Evolutionary conservation across 2,329 filamentous ascomycete genomes (phyloP).

Genomic region (Aureobasidium pullulans): DNA sequence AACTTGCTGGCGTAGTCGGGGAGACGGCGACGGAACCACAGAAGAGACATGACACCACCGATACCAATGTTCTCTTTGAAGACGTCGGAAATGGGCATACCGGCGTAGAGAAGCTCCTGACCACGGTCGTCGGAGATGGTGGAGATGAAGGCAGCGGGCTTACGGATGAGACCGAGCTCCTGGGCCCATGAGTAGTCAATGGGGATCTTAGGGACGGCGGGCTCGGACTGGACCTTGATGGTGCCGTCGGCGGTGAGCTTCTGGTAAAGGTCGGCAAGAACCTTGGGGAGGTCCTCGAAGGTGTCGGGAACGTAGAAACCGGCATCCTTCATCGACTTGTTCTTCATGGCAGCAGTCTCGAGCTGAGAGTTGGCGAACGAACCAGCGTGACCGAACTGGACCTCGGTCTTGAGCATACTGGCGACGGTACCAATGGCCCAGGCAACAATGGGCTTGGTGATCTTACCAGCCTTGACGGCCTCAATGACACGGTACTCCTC

Average conservation of each 20-base stretch:
- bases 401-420: constrained; percentile 99
- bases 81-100: constrained; percentile 99
- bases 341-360: constrained; percentile 94
- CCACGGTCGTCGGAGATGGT: constrained; percentile 99
- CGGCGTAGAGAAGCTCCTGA: constrained; percentile 95
- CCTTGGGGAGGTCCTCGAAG: constrained; percentile 84
- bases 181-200: constrained; percentile 99
- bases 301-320: constrained; percentile 92
- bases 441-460: constrained; percentile 97
- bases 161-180: constrained; percentile 98
- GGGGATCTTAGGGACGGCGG: constrained; percentile 94
- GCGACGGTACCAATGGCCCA: constrained; percentile 99
- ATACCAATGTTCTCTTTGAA: constrained; percentile 99
- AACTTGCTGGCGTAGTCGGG: constrained; percentile 97
- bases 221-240: constrained; percentile 81
- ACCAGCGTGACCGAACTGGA: constrained; percentile 98
- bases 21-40: constrained; percentile 98
- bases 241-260: constrained; percentile 77
- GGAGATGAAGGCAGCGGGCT: constrained; percentile 98
- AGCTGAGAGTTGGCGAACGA: constrained; percentile 99
- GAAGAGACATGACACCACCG: constrained; percentile 97
- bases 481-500: constrained; percentile 99
- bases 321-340: constrained; percentile 91
- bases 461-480: constrained; percentile 85
- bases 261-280: constrained; percentile 77